phyloP scores from a whole-genome alignment of 129 eudicot genomes.

The Rutidosis leptorrhynchoides region DNA sequence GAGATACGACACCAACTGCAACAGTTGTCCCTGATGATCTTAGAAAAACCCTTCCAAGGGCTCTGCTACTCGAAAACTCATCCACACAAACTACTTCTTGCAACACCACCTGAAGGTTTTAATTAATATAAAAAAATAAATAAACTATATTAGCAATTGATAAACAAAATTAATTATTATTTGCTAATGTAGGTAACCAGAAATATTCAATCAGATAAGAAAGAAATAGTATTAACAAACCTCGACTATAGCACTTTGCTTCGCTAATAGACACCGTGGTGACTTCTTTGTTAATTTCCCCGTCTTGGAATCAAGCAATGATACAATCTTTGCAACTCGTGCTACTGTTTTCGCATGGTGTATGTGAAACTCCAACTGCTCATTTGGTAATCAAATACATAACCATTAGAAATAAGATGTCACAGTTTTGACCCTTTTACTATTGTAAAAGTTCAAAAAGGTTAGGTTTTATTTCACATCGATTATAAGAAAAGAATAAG shows the following conservation, averaged over 20 bases:
- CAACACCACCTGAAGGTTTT: conserved; percentile 51
- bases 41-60: conserved; percentile 86
- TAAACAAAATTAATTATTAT: too few species aligned
- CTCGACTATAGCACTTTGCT: conserved; percentile 92
- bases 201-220: background rate
- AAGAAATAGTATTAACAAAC: conserved; percentile 36
- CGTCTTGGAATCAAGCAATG: conserved; percentile 89
- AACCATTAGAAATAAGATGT: conserved; percentile 2
- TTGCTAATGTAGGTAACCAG: too few species aligned
- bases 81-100: conserved; percentile 79
- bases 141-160: background rate
- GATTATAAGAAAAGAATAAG: background rate
- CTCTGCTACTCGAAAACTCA: conserved; percentile 59
- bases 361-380: conserved; percentile 86
- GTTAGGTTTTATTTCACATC: background rate
- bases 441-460: background rate
- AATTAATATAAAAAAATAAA: background rate
- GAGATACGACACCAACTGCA: conserved; percentile 82
- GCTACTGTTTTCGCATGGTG: conserved; percentile 91
- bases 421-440: background rate
- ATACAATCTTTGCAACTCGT: conserved; percentile 61
- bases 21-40: conserved; percentile 83
- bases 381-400: conserved; percentile 11
- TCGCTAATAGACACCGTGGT: conserved; percentile 73
- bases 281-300: conserved; percentile 87